Base-by-base conservation (phyloP, 2,329 filamentous ascomycete genomes). In the Westerdykella aurantiaca region DNA sequence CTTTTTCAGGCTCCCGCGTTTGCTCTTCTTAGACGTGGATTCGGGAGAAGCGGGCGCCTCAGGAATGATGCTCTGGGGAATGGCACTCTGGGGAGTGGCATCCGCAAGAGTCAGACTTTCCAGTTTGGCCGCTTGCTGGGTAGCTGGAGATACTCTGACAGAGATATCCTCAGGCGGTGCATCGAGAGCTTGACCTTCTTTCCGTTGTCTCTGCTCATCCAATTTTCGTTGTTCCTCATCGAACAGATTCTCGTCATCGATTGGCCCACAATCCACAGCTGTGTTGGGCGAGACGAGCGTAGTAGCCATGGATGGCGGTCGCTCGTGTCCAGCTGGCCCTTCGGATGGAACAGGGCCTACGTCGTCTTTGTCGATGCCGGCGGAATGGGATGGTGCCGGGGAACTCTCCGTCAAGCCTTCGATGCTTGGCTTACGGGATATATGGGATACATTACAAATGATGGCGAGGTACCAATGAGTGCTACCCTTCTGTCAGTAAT, bases 401-500 rank as follows among this genome's bases (percentile, higher is more conserved):
- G 42, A 35, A 31, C 25, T 42, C 17, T 34, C 6, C n/a, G 7
- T 14, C 38, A 31, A 31, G 16, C 47, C 48, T 12, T 49, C 22
- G 14, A 57, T 12, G 13, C 16, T 46, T 6, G 52, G 50, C 29
- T 61, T 65, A 29, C 69, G 64, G 23, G 56, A 52, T n/a, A 93
- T 73, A 41, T 77, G 82, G 3, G 81, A 78, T 2, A 91, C 77
- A 58, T 98, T 95, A 76, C 88, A 95, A 41, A 98, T 91, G 44
- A 98, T 91, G 6, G 88, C 89, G 52, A 97, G 73, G 67, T 93
- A 97, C 93, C 94, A 98, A 66, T 98, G 93, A 1, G 75, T 70
- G 53, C 44, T 48, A 23, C 22, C 22, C 25, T 5, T n/a, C 2
- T 16, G 39, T 39, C 49, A 43, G 16, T 45, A 21, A 21, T 21